These are phyloP conservation scores for Psophocarpus tetragonolobus DNA, from an alignment of 306 rosid genomes.

Conservation along the genomic window DNA sequence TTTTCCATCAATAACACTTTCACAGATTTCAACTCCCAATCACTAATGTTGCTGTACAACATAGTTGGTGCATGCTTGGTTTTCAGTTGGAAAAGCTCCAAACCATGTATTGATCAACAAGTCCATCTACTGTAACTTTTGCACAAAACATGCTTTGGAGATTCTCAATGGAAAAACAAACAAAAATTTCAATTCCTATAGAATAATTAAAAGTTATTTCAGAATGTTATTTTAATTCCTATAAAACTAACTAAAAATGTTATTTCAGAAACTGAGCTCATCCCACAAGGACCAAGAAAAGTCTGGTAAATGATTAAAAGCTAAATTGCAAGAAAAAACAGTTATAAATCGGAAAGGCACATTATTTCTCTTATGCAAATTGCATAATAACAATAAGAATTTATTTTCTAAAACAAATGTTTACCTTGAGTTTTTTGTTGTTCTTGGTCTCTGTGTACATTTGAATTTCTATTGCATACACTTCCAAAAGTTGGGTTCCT, in stretches of 20 bases:
- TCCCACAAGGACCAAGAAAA: not conserved
- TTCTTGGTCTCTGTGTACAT: slow-evolving; percentile 98
- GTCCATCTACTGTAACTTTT: not conserved
- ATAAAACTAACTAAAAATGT: not conserved
- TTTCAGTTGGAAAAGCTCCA: not conserved
- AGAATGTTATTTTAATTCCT: not conserved
- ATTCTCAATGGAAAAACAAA: not conserved
- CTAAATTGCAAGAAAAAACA: slow-evolving; percentile 21
- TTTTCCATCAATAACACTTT: not conserved
- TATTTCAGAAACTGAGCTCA: not conserved
- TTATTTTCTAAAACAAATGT: slow-evolving; percentile 27
- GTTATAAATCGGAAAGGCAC: not conserved
- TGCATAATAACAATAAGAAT: not conserved
- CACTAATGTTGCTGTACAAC: not conserved
- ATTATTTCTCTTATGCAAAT: slow-evolving; percentile 1
- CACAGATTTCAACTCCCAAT: not conserved
- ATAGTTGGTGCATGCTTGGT: not conserved
- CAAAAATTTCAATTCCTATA: not conserved
- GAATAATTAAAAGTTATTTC: not conserved
- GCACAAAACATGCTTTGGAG: not conserved
- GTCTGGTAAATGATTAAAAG: not conserved
- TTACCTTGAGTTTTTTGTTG: slow-evolving; percentile 97
- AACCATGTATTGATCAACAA: not conserved
- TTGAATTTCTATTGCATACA: slow-evolving; percentile 93
- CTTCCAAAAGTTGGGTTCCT: slow-evolving; percentile 97